Evolutionary conservation across 805 yeast genomes (phyloP).

Genomic region (Hanseniaspora jakobsenii): DNA sequence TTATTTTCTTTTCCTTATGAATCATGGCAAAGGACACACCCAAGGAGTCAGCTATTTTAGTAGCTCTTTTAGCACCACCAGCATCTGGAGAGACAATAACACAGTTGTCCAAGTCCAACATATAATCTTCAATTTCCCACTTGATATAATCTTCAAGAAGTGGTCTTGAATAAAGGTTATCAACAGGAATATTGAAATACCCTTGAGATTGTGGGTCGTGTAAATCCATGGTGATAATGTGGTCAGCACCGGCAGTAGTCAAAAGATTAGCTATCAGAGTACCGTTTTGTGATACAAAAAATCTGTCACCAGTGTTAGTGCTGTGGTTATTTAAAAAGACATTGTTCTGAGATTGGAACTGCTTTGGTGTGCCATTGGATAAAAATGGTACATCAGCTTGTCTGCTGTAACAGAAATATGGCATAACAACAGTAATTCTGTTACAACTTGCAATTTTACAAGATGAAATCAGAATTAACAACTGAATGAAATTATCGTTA

Average conservation of each 20-base stretch:
- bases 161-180: conserved; percentile 81
- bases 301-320: conserved; percentile 66
- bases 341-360: conserved; percentile 13
- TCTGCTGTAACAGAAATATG: conserved; percentile 88
- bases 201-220: conserved; percentile 99
- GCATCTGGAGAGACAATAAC: conserved; percentile 96
- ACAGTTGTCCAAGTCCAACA: conserved; percentile 37
- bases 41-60: conserved; percentile 81
- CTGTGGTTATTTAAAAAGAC: conserved; percentile 25
- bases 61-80: conserved; percentile 97
- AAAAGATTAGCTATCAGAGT: conserved; percentile 78
- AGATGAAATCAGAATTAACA: conserved; percentile 76
- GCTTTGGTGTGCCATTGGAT: conserved; percentile 55
- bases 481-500: conserved; percentile 74
- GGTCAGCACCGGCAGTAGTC: conserved; percentile 90
- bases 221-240: conserved; percentile 91
- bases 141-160: conserved; percentile 73
- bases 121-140: conserved; percentile 63
- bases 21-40: conserved; percentile 86
- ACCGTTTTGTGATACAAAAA: conserved; percentile 95
- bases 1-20: conserved; percentile 73
- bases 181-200: conserved; percentile 91
- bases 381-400: conserved; percentile 90
- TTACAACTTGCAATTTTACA: conserved; percentile 85
- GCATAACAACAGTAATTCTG: conserved; percentile 81